Percentiles rank a stretch among this genome's conserved stretches.
Evolutionary conservation across 768 basidiomycete species (phyloP).

Genomic region (Lactarius akahatsu): DNA sequence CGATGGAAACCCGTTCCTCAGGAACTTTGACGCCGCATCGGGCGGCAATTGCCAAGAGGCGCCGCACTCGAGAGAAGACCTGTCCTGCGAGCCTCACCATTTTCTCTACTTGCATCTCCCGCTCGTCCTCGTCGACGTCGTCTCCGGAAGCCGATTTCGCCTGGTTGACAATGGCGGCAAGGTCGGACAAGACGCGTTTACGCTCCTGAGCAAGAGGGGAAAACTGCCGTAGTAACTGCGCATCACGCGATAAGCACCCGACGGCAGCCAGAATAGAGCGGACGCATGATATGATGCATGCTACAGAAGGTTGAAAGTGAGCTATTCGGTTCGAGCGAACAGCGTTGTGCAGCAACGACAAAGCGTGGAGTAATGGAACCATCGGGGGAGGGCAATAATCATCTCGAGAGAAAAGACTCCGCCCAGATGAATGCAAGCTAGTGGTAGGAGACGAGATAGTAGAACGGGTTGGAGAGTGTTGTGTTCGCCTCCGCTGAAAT

Average conservation of each 20-base stretch:
- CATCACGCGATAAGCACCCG: constrained; percentile 82
- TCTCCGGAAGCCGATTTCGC: constrained; percentile 62
- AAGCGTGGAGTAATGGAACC: constrained; percentile 78
- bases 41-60: constrained; percentile 73
- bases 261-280: constrained; percentile 81
- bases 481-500: constrained; percentile 32
- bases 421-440: constrained; percentile 20
- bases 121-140: constrained; percentile 48
- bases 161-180: constrained; percentile 81
- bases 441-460: constrained; percentile 17
- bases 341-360: constrained; percentile 83
- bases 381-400: constrained; percentile 73
- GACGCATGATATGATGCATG: constrained; percentile 92
- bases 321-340: constrained; percentile 71
- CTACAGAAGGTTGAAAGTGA: constrained; percentile 93
- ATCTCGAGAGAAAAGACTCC: constrained; percentile 25
- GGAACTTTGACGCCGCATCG: constrained; percentile 74
- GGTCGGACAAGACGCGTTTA: constrained; percentile 74
- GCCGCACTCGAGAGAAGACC: constrained; percentile 76
- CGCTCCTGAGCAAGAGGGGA: constrained; percentile 72
- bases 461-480: constrained; percentile 26
- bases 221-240: constrained; percentile 63
- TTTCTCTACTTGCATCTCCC: constrained; percentile 58
- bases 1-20: constrained; percentile 25
- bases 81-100: constrained; percentile 83